Conservation (phyloP, 306 rosid genomes). For the Prunus mongolica region DNA sequence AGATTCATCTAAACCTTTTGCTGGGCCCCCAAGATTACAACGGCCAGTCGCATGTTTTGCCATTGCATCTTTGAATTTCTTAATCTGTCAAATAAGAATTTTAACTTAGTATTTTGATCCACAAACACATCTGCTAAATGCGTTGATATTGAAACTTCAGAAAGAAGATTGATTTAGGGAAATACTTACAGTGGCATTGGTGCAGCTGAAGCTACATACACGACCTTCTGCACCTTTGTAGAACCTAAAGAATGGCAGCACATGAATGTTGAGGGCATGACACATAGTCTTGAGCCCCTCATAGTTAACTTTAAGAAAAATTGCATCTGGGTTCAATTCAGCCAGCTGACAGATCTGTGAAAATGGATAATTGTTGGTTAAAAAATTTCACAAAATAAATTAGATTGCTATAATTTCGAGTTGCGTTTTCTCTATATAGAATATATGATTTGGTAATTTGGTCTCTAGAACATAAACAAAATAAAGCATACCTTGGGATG, state of each 20-base stretch:
- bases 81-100: conserved; percentile 38
- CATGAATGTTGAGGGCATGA: conserved; percentile 60
- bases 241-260: conserved; percentile 83
- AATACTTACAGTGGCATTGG: conserved; percentile 71
- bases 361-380: background rate
- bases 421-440: background rate
- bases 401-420: background rate
- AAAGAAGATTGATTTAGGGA: background rate
- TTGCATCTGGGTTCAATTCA: conserved; percentile 50
- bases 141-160: background rate
- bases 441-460: background rate
- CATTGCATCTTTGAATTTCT: conserved; percentile 79
- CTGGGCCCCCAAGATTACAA: conserved; percentile 50
- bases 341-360: conserved; percentile 87
- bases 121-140: background rate
- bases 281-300: conserved; percentile 75
- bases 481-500: conserved; percentile 62
- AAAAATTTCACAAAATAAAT: background rate
- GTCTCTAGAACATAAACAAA: background rate
- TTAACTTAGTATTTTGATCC: background rate
- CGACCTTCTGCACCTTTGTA: conserved; percentile 79
- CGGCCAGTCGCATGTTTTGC: conserved; percentile 58
- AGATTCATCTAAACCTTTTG: conserved; percentile 65
- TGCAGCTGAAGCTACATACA: conserved; percentile 80
- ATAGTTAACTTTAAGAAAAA: conserved; percentile 63